Conservation (phyloP, 768 basidiomycete genomes). For the Cubamyces sp. region DNA sequence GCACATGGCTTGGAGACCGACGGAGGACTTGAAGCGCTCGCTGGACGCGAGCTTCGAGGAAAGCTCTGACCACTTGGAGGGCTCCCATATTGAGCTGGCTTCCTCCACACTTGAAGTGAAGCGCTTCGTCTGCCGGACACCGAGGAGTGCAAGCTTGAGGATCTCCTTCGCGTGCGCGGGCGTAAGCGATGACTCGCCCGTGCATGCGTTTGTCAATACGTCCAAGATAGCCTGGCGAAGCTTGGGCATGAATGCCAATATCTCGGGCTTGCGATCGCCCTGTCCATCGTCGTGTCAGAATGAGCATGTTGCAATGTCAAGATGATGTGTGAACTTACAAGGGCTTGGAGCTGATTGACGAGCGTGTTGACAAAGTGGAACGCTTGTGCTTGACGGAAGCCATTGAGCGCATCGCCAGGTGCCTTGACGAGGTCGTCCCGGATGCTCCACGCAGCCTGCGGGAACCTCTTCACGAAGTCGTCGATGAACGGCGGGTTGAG, state of each 20-base stretch:
- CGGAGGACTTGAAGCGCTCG: conserved; percentile 64
- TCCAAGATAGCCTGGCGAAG: conserved; percentile 55
- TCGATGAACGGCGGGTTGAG: conserved; percentile 77
- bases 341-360: conserved; percentile 53
- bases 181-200: conserved; percentile 48
- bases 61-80: conserved; percentile 57
- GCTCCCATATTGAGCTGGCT: conserved; percentile 57
- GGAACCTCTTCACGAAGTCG: conserved; percentile 73
- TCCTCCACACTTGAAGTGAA: conserved; percentile 37
- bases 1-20: conserved; percentile 64
- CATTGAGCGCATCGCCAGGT: conserved; percentile 66
- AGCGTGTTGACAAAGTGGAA: conserved; percentile 74
- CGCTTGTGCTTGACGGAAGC: conserved; percentile 75
- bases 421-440: conserved; percentile 61
- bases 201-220: conserved; percentile 52
- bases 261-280: conserved; percentile 45
- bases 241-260: conserved; percentile 51
- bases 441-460: conserved; percentile 65
- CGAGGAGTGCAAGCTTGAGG: conserved; percentile 67
- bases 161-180: conserved; percentile 78
- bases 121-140: conserved; percentile 68
- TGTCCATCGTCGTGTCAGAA: conserved; percentile 31
- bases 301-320: background rate
- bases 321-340: conserved; percentile 42
- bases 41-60: conserved; percentile 50